These are phyloP conservation scores for Aspergillus chevalieri DNA, from an alignment of 2,329 filamentous ascomycete genomes.

Conservation along the genomic window DNA sequence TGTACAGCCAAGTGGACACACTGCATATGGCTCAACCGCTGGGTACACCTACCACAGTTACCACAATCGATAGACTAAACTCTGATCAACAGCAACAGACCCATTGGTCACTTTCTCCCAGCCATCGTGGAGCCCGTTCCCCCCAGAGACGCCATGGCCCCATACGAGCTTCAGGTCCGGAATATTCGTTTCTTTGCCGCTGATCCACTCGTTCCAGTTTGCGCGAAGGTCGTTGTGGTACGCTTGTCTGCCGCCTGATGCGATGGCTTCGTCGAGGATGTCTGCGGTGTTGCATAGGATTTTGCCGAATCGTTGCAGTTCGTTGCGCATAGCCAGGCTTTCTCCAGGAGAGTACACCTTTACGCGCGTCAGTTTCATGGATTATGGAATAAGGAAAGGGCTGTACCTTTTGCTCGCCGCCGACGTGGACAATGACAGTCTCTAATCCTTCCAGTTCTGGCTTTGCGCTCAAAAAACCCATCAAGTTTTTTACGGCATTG, in stretches of 20 bases:
- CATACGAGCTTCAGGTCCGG: slow-evolving; percentile 11
- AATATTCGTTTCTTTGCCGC: slow-evolving; percentile 3
- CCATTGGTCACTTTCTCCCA: slow-evolving; percentile 9
- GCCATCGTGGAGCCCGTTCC: slow-evolving; percentile 10
- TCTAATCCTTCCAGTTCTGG: slow-evolving; percentile 1
- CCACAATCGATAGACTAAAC: slow-evolving; percentile 10
- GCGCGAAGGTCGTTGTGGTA: slow-evolving; percentile 1
- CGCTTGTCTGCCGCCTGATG: not conserved
- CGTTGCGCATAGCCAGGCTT: not conserved
- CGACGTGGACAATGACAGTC: slow-evolving; percentile 10
- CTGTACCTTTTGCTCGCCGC: slow-evolving; percentile 12
- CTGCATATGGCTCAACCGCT: no score
- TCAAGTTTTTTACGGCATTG: slow-evolving; percentile 1
- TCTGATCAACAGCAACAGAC: slow-evolving; percentile 8
- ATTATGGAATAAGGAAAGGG: not conserved
- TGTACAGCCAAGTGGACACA: no score
- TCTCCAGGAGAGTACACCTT: slow-evolving; percentile 6
- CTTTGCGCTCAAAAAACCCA: slow-evolving; percentile 2
- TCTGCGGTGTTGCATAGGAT: slow-evolving; percentile 11
- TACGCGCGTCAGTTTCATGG: not conserved
- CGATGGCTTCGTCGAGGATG: slow-evolving; percentile 6
- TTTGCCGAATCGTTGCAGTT: slow-evolving; percentile 5
- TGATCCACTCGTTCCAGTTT: slow-evolving; percentile 8
- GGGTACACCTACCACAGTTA: not conserved
- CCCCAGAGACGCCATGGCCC: slow-evolving; percentile 10